Percentiles rank a stretch among this genome's conserved stretches.
Evolutionary conservation across 106 monocot species (phyloP).

Genomic region (Apostasia ramifera): DNA sequence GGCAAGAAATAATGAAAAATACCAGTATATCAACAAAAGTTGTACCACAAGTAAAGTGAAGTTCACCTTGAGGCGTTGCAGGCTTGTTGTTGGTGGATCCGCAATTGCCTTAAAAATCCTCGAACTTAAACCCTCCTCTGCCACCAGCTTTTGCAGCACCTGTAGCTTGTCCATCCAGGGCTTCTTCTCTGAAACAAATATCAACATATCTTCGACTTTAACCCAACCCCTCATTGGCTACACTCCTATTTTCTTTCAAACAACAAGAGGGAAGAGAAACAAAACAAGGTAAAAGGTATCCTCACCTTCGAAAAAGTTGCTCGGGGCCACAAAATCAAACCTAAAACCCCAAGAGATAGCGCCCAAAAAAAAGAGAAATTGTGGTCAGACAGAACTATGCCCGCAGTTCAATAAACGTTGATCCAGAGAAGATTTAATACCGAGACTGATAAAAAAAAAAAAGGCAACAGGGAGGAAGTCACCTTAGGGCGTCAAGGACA

Average conservation of each 20-base stretch:
- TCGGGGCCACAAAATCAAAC: slow-evolving; percentile 89
- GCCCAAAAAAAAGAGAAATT: neutral
- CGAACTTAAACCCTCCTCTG: slow-evolving; percentile 29
- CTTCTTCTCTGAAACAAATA: slow-evolving; percentile 46
- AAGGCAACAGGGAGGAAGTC: too few species aligned
- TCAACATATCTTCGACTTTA: neutral
- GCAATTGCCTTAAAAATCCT: slow-evolving; percentile 96
- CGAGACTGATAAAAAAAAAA: neutral
- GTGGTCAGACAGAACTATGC: neutral
- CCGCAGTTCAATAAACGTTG: too few species aligned
- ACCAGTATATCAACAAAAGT: neutral
- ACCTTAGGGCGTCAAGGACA: slow-evolving; percentile 90
- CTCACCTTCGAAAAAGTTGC: slow-evolving; percentile 72
- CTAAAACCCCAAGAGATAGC: slow-evolving; percentile 16
- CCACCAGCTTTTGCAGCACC: slow-evolving; percentile 69
- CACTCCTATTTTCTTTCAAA: neutral
- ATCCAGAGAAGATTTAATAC: neutral
- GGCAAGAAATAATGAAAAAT: neutral
- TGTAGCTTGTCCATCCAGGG: slow-evolving; percentile 93
- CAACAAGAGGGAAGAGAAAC: neutral
- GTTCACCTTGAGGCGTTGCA: slow-evolving; percentile 83
- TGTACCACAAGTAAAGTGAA: neutral
- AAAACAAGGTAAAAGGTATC: neutral
- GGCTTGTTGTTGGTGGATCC: slow-evolving; percentile 92
- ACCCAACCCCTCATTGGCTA: neutral